A percentile compares a stretch with the other conserved stretches of the same genome.
Evolutionary conservation across 2,329 filamentous ascomycete genomes (phyloP).

Genomic region (Phaeosphaeriaceae sp.): DNA sequence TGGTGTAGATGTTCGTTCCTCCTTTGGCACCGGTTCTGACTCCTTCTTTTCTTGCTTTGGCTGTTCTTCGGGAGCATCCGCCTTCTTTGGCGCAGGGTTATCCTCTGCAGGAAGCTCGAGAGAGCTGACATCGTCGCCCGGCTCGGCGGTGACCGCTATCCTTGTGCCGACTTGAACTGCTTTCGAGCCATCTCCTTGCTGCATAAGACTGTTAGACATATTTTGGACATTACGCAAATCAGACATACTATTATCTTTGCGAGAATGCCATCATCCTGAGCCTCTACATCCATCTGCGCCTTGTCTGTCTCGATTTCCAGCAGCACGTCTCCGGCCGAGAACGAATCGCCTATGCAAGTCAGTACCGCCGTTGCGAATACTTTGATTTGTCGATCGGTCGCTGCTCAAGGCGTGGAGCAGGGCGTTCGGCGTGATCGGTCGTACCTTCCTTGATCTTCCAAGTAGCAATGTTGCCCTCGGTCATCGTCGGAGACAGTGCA

Average conservation of each 20-base stretch:
- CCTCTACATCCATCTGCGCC: constrained; percentile 93
- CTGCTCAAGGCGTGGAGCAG: not conserved
- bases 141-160: constrained; percentile 83
- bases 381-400: not conserved
- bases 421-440: constrained; percentile 6
- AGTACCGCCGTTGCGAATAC: constrained; percentile 11
- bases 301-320: constrained; percentile 95
- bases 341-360: constrained; percentile 67
- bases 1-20: constrained; percentile 44
- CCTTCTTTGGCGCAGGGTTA: constrained; percentile 49
- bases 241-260: constrained; percentile 74
- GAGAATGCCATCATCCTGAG: constrained; percentile 85
- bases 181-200: constrained; percentile 75
- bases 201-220: constrained; percentile 16
- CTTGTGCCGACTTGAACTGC: constrained; percentile 77
- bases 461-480: constrained; percentile 83
- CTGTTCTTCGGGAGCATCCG: constrained; percentile 43
- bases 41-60: constrained; percentile 29
- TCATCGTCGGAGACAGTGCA: constrained; percentile 91
- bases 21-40: constrained; percentile 35
- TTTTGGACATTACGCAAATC: not conserved
- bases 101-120: constrained; percentile 79
- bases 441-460: constrained; percentile 85
- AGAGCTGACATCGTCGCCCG: constrained; percentile 77
- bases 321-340: constrained; percentile 82